Evolutionary conservation across 352 stramenopile genomes (phyloP).

Genomic region (Globisporangium abappressorium): DNA sequence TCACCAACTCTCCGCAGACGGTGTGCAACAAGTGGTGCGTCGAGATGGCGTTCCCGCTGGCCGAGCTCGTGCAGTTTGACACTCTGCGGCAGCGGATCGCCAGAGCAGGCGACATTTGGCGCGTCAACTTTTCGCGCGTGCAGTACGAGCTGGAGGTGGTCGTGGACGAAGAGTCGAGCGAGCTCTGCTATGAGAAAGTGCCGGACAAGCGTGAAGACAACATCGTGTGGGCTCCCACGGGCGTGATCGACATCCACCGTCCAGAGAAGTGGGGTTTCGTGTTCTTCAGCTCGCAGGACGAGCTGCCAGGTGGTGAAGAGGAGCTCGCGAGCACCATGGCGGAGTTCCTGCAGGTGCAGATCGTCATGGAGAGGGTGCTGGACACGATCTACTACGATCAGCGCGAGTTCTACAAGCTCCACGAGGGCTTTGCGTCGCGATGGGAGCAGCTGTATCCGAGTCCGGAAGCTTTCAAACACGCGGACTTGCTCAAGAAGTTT

Average conservation of each 20-base stretch:
- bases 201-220: conserved; percentile 53
- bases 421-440: conserved; percentile 40
- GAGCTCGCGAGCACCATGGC: conserved; percentile 34
- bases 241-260: conserved; percentile 73
- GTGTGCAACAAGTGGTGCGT: conserved; percentile 77
- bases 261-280: conserved; percentile 72
- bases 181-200: conserved; percentile 52
- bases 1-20: conserved; percentile 64
- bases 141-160: conserved; percentile 66
- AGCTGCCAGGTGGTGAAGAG: conserved; percentile 35
- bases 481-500: conserved; percentile 28
- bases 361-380: conserved; percentile 56
- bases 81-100: conserved; percentile 27
- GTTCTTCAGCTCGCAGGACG: conserved; percentile 48
- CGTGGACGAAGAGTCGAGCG: conserved; percentile 41
- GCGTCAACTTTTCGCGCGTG: conserved; percentile 90
- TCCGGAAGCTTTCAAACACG: conserved; percentile 24
- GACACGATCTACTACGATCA: conserved; percentile 73
- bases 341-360: conserved; percentile 43
- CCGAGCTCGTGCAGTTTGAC: conserved; percentile 67
- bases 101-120: conserved; percentile 59
- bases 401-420: conserved; percentile 36
- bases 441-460: conserved; percentile 40
- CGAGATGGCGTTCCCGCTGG: conserved; percentile 73
- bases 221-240: conserved; percentile 73